A percentile compares a stretch with the other conserved stretches of the same genome.
These are phyloP conservation scores for Clausena lansium DNA, from an alignment of 345 rosid species.

Conservation along the genomic window DNA sequence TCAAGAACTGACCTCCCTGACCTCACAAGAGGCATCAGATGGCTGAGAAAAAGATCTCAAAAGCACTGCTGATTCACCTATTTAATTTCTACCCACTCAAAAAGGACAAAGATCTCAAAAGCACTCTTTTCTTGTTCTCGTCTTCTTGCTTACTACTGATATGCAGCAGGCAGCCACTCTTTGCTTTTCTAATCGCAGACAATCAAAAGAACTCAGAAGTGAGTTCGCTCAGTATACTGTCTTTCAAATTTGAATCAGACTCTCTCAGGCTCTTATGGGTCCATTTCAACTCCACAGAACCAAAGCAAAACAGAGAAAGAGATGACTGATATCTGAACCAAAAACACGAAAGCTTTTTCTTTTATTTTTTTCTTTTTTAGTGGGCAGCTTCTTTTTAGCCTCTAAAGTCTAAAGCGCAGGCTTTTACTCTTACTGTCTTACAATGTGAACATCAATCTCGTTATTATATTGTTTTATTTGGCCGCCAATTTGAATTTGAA, in stretches of 20 bases:
- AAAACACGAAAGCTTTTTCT: background rate
- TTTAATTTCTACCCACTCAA: slow-evolving; percentile 12
- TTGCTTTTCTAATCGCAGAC: background rate
- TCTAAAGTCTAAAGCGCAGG: background rate
- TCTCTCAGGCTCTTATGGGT: background rate
- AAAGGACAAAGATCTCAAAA: too few species aligned
- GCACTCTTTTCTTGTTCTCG: background rate
- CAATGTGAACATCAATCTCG: background rate
- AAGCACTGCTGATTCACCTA: slow-evolving; percentile 66
- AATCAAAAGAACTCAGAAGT: background rate
- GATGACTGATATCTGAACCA: background rate
- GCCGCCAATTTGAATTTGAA: slow-evolving; percentile 12
- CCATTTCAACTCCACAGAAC: background rate
- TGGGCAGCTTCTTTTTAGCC: background rate
- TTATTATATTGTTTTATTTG: background rate
- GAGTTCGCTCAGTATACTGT: background rate
- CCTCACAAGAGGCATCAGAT: slow-evolving; percentile 47
- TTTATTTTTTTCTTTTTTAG: background rate
- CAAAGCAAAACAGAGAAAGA: background rate
- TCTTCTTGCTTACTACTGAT: background rate
- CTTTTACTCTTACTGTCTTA: background rate
- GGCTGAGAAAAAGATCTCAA: slow-evolving; percentile 87
- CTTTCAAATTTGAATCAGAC: background rate
- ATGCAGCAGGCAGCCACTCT: background rate
- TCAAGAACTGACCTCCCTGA: slow-evolving; percentile 47